Evolutionary conservation across 129 eudicot genomes (phyloP).

Genomic region (Artemisia argyi): DNA sequence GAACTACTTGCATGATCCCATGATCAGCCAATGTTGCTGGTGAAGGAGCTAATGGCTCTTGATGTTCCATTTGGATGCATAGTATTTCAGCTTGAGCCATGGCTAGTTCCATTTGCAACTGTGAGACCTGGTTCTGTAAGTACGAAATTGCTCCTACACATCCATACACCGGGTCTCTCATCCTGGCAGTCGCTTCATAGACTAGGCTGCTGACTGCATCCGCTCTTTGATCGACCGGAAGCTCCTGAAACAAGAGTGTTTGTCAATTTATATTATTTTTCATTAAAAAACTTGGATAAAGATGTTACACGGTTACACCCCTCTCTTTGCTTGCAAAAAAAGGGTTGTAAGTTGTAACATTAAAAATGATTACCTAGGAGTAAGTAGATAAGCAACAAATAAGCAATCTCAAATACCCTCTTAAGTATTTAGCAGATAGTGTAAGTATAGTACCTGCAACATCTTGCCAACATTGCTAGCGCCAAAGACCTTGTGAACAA

Average conservation of each 20-base stretch:
- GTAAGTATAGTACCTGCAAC: constrained; percentile 65
- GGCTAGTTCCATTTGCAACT: constrained; percentile 87
- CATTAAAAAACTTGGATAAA: not conserved
- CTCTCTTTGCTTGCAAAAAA: too few species aligned
- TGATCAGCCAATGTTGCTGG: constrained; percentile 21
- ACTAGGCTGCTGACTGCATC: constrained; percentile 94
- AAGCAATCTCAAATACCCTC: too few species aligned
- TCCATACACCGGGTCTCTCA: constrained; percentile 81
- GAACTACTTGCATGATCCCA: constrained; percentile 2
- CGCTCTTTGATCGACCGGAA: constrained; percentile 60
- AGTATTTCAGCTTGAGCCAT: constrained; percentile 87
- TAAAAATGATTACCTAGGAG: too few species aligned
- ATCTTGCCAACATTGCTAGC: constrained; percentile 94
- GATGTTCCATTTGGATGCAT: constrained; percentile 74
- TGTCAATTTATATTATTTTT: not conserved
- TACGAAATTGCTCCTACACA: constrained; percentile 81
- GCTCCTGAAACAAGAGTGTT: constrained; percentile 47
- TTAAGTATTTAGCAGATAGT: not conserved
- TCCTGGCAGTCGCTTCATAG: constrained; percentile 81
- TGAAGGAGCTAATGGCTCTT: constrained; percentile 31
- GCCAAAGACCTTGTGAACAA: constrained; percentile 90
- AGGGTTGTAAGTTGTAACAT: too few species aligned
- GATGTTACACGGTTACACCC: too few species aligned
- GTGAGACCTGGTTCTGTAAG: constrained; percentile 71
- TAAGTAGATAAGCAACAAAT: too few species aligned